A percentile compares a stretch with the other conserved stretches of the same genome.
Evolutionary conservation across 2,329 filamentous ascomycete genomes (phyloP).

Genomic region (Madurella mycetomatis): DNA sequence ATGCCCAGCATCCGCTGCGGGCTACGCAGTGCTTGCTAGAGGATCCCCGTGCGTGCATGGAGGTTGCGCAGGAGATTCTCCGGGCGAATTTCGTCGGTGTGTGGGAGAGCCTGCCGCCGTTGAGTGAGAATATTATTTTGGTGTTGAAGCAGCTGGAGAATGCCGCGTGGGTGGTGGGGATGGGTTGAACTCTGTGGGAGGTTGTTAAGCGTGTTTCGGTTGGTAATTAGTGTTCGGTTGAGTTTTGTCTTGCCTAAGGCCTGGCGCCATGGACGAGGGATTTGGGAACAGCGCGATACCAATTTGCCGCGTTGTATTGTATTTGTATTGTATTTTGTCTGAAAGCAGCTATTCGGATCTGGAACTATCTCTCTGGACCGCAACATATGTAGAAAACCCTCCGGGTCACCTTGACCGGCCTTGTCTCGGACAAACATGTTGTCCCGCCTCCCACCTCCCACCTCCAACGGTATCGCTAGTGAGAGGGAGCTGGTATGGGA

Average conservation of each 20-base stretch:
- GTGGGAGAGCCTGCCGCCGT: conserved; percentile 47
- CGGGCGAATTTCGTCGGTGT: conserved; percentile 45
- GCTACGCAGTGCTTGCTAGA: conserved; percentile 42
- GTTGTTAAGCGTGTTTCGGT: background rate
- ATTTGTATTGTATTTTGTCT: too few species aligned
- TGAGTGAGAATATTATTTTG: conserved; percentile 64
- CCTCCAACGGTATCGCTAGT: too few species aligned
- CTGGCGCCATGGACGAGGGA: background rate
- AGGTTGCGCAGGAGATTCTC: conserved; percentile 53
- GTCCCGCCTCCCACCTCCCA: too few species aligned
- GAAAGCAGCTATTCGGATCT: too few species aligned
- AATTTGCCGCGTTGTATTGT: background rate
- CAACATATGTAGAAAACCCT: too few species aligned
- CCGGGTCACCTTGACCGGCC: too few species aligned
- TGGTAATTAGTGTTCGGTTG: background rate
- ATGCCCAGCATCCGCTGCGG: background rate
- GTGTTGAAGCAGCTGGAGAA: conserved; percentile 58
- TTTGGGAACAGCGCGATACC: background rate
- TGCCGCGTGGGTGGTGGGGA: conserved; percentile 39
- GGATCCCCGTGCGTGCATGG: conserved; percentile 56
- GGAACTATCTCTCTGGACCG: too few species aligned
- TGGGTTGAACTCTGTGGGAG: conserved; percentile 4
- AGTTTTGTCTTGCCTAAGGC: background rate
- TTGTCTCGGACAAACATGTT: too few species aligned
- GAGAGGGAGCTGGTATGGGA: too few species aligned